Evolutionary conservation across 768 basidiomycete species (phyloP), one percentile per base, ranked within the genome.

Genomic region (Tulasnella sp.): DNA sequence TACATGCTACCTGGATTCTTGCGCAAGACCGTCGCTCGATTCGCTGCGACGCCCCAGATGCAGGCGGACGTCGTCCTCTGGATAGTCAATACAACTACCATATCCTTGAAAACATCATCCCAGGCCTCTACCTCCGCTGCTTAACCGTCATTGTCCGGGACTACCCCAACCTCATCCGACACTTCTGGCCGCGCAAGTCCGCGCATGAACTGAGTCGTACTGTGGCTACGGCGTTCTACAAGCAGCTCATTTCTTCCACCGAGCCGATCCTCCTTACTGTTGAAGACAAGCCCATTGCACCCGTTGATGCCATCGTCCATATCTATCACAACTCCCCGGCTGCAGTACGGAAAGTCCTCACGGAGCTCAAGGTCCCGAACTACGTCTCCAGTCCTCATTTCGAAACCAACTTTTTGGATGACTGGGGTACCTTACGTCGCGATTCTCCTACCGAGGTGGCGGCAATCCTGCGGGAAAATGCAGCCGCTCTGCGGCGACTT

Each of bases 1-100:
- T 88, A 10, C 85, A 85, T 73, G 88, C 86, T 0, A 85, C 87
- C 0, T 88, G 88, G 79, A 84, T 87, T 69, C 81, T 88, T 6
- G 84, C 88, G 0, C 84, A 86, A 1, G 88, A 89, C 80, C 81
- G 88, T 51, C 81, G 88, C 42, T 29, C 51, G 13, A 57, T 76
- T 37, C 75, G 61, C n/a, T 69, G 44, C 40, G 75, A 69, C 26
- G 51, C 75, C 3, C 46, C 32, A 10, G 61, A 76, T 40, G 42
- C 73, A 16, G 55, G 55, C n/a, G 55, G 61, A 35, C 16, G 20
- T 20, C 51, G 55, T 44, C 26, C 32, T 5, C 29, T 76, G 55
- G 75, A 76, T 26, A 76, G 44, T 11, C 32, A 69, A 37, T 76
- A 61, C 51, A 76, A 76, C 26, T 18, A 29, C 2, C 55, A 69